phyloP scores from a whole-genome alignment of 345 rosid species.

The Hevea brasiliensis region DNA sequence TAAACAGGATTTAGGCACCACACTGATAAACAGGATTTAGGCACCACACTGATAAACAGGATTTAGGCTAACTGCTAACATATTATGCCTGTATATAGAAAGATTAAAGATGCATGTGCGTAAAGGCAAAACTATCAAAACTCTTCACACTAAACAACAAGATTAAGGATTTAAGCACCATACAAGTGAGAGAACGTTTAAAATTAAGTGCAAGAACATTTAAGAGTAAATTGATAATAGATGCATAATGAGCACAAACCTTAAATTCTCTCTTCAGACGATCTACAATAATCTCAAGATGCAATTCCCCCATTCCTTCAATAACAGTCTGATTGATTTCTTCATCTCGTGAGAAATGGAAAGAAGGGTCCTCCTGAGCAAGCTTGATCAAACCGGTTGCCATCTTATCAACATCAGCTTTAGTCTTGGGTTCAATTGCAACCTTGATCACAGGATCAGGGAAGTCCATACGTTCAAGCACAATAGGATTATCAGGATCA shows the following conservation, averaged over 20 bases:
- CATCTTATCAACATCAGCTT: conserved; percentile 95
- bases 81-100: too few species aligned
- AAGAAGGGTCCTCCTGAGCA: conserved; percentile 97
- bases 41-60: background rate
- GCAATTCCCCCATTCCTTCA: conserved; percentile 99
- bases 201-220: background rate
- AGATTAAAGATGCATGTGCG: background rate
- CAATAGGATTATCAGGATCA: conserved; percentile 69
- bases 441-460: conserved; percentile 98
- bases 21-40: background rate
- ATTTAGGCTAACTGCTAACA: too few species aligned
- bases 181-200: background rate
- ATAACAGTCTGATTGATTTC: conserved; percentile 96
- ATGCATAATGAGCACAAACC: conserved; percentile 37
- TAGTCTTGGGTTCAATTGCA: conserved; percentile 96
- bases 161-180: background rate
- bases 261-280: conserved; percentile 92
- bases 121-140: background rate
- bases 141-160: background rate
- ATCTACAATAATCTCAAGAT: conserved; percentile 96
- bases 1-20: background rate
- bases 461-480: conserved; percentile 97
- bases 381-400: conserved; percentile 84
- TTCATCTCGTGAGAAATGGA: conserved; percentile 94
- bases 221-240: conserved; percentile 1